Percentiles rank a stretch among this genome's conserved stretches.
Conservation (phyloP, 192 early-diverging fungal genomes). For the Coemansia sp. region DNA sequence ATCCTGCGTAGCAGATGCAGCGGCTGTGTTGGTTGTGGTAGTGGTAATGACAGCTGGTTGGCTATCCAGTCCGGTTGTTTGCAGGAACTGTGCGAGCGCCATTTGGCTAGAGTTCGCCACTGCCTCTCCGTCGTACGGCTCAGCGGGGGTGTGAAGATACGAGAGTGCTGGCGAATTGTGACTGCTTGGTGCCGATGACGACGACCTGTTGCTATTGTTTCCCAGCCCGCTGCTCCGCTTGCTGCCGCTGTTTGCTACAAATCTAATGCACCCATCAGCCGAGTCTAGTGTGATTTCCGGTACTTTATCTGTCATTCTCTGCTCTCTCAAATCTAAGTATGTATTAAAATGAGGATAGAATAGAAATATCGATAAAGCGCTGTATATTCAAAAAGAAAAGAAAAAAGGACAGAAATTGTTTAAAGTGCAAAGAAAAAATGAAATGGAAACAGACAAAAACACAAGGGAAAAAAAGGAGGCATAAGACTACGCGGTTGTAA, state of each 20-base stretch:
- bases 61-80: not conserved
- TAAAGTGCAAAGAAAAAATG: conserved; percentile 3
- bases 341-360: not conserved
- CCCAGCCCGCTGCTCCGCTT: not conserved
- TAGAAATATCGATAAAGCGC: not conserved
- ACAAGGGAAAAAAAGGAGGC: not conserved
- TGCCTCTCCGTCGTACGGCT: conserved; percentile 30
- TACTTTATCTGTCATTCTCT: not conserved
- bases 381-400: not conserved
- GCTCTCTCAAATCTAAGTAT: not conserved
- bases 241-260: not conserved
- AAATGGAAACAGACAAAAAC: not conserved
- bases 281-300: not conserved
- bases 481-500: not conserved
- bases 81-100: not conserved
- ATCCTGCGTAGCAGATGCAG: not conserved
- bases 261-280: not conserved
- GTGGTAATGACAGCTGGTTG: too few relatives aligned
- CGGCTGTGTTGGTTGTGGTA: too few relatives aligned
- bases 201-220: not conserved
- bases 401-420: not conserved
- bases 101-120: not conserved
- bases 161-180: conserved; percentile 12
- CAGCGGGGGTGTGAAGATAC: conserved; percentile 38
- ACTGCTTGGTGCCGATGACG: not conserved